Percentiles rank a stretch among this genome's conserved stretches.
These are phyloP conservation scores for Dothideomycetes sp. DNA, from an alignment of 2,329 filamentous ascomycete species.

Conservation along the genomic window DNA sequence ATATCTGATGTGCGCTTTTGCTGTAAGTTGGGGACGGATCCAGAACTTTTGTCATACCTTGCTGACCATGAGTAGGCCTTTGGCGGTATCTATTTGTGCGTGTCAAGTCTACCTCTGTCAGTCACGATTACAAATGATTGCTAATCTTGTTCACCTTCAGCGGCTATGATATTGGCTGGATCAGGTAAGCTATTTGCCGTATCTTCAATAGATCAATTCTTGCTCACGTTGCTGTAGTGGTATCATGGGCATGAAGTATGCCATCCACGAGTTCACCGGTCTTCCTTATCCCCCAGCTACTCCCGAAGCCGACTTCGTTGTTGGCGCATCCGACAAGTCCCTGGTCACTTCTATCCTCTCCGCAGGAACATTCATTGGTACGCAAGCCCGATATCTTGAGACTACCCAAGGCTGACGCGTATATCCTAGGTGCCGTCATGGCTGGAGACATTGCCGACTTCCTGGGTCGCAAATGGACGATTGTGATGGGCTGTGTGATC, in stretches of 20 bases:
- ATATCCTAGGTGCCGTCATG: conserved; percentile 63
- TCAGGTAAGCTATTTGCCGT: conserved; percentile 1
- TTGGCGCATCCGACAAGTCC: conserved; percentile 29
- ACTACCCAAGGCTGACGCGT: too few relatives aligned
- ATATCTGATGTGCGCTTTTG: conserved; percentile 36
- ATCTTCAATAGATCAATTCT: not conserved
- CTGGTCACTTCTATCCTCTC: conserved; percentile 70
- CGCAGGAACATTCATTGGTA: conserved; percentile 55
- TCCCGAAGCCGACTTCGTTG: conserved; percentile 3
- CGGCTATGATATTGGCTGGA: conserved; percentile 7
- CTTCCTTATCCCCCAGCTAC: conserved; percentile 9
- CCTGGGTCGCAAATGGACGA: conserved; percentile 61
- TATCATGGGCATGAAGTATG: conserved; percentile 9
- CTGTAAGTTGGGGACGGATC: too few relatives aligned
- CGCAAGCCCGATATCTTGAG: conserved; percentile 4
- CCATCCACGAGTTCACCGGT: conserved; percentile 7
- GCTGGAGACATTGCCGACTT: conserved; percentile 68
- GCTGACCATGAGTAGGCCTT: too few relatives aligned
- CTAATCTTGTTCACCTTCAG: too few relatives aligned
- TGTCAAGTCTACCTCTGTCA: too few relatives aligned
- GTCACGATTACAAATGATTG: too few relatives aligned
- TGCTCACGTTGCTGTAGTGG: not conserved
- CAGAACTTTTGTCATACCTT: not conserved
- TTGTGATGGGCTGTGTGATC: conserved; percentile 59
- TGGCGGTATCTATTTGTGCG: conserved; percentile 25